These are phyloP conservation scores for Rubia peregrina DNA, from an alignment of 305 asterid species.

Conservation along the genomic window DNA sequence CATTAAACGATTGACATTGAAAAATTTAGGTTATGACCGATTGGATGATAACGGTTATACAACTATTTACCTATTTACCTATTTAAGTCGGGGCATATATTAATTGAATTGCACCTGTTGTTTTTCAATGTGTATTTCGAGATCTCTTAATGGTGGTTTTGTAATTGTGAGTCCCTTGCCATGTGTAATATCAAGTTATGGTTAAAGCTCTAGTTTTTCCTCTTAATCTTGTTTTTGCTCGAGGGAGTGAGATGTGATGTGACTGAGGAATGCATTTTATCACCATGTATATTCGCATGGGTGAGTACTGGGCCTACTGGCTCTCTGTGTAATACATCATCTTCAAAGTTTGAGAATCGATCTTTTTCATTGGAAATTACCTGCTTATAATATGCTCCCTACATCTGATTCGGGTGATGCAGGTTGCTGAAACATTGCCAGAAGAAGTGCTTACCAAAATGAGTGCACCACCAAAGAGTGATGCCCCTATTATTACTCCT, in stretches of 20 bases:
- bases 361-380: background rate
- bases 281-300: too few relatives aligned
- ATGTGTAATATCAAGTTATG: background rate
- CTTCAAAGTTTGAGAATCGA: background rate
- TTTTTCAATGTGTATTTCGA: background rate
- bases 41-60: background rate
- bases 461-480: conserved; percentile 80
- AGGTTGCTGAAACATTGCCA: conserved; percentile 76
- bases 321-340: background rate
- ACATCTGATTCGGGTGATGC: conserved; percentile 10
- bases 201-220: background rate
- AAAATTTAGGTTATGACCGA: background rate
- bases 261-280: too few relatives aligned
- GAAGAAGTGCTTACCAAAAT: conserved; percentile 75
- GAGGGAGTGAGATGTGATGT: background rate
- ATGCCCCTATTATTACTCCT: conserved; percentile 50
- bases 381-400: background rate
- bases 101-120: background rate
- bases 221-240: background rate
- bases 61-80: background rate
- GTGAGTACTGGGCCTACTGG: too few relatives aligned
- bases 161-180: background rate
- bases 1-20: conserved; percentile 1
- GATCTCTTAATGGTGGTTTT: background rate
- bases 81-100: background rate